These are phyloP conservation scores for Cajanus cajan DNA, from an alignment of 306 rosid genomes.

Conservation along the genomic window DNA sequence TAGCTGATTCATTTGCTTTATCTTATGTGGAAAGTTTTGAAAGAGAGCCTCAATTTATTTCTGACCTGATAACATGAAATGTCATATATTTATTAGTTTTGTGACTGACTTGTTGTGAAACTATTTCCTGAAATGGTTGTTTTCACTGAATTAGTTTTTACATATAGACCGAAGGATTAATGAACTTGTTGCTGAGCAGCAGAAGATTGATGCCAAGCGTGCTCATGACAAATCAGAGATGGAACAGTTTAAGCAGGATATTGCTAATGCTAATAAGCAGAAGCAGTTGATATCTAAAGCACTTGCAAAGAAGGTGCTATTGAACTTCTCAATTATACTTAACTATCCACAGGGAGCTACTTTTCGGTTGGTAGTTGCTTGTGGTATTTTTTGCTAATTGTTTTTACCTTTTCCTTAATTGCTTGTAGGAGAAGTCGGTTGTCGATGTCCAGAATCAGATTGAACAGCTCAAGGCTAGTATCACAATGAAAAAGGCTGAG, in stretches of 20 bases:
- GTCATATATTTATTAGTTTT: background rate
- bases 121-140: conserved; percentile 36
- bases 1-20: conserved; percentile 8
- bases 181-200: conserved; percentile 87
- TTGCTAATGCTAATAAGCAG: conserved; percentile 84
- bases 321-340: background rate
- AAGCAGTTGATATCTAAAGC: conserved; percentile 66
- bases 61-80: conserved; percentile 4
- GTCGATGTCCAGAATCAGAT: conserved; percentile 80
- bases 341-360: background rate
- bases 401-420: conserved; percentile 37
- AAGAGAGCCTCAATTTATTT: background rate
- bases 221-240: conserved; percentile 73
- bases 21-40: background rate
- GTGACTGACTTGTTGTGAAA: conserved; percentile 6
- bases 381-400: conserved; percentile 10
- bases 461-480: conserved; percentile 83
- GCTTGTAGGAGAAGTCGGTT: conserved; percentile 83
- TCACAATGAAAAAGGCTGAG: conserved; percentile 78
- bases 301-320: conserved; percentile 71
- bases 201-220: conserved; percentile 81
- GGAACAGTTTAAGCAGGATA: conserved; percentile 86
- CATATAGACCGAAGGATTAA: conserved; percentile 87
- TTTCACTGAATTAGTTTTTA: conserved; percentile 67
- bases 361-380: conserved; percentile 3